Evolutionary conservation across 1,139 yeast species (phyloP).

Genomic region (Pneumocystis oryctolagi): DNA sequence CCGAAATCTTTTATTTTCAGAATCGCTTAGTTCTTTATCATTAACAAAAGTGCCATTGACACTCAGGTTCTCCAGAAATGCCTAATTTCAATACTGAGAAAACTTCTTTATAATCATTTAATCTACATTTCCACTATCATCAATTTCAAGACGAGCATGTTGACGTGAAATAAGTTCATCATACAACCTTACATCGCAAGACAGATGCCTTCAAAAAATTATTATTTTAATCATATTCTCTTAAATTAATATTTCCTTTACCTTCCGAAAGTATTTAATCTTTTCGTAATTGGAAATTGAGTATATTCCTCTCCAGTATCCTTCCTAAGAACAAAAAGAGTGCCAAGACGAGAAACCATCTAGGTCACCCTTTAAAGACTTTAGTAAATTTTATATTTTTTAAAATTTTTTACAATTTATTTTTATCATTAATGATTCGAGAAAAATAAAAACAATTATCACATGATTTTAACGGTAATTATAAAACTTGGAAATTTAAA

Average conservation of each 20-base stretch:
- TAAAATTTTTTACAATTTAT: background rate
- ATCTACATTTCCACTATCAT: background rate
- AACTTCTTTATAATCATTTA: background rate
- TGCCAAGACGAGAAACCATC: background rate
- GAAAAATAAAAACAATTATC: background rate
- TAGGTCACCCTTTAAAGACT: background rate
- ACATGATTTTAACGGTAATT: background rate
- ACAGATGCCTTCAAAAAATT: background rate
- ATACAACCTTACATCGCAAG: background rate
- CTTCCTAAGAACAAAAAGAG: background rate
- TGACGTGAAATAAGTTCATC: background rate
- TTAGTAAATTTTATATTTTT: background rate
- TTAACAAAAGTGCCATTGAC: background rate
- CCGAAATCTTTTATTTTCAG: background rate
- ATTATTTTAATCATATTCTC: background rate
- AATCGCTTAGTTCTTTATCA: background rate
- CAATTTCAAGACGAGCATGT: conserved; percentile 1
- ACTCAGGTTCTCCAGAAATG: background rate
- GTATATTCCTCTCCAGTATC: background rate
- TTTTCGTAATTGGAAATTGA: background rate
- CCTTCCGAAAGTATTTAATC: conserved; percentile 1
- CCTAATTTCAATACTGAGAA: background rate
- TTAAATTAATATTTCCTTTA: background rate
- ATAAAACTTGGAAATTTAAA: background rate
- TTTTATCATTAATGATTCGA: background rate